Conservation (phyloP, 805 yeast species). For the Tetrapisispora nanseiensis region DNA sequence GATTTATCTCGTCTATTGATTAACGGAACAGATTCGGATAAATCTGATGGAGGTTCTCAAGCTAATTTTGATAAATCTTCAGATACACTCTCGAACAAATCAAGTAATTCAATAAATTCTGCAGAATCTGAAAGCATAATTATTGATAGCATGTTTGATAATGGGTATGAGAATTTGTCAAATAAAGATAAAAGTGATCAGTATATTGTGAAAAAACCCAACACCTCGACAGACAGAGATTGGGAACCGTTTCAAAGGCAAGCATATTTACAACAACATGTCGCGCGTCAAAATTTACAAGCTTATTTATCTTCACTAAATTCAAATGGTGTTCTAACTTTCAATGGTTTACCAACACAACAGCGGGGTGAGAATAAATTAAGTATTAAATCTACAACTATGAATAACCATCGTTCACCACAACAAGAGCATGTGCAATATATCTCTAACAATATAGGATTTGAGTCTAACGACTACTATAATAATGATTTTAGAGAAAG, state of each 20-base stretch:
- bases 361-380: not conserved
- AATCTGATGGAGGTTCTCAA: slow-evolving; percentile 1
- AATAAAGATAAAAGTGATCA: slow-evolving; percentile 6
- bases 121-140: not conserved
- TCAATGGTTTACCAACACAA: not conserved
- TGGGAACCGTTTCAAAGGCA: slow-evolving; percentile 28
- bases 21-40: slow-evolving; percentile 18
- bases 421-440: not conserved
- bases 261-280: slow-evolving; percentile 27
- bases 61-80: slow-evolving; percentile 1
- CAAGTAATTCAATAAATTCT: not conserved
- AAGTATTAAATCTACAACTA: not conserved
- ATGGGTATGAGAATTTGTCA: not conserved
- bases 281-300: slow-evolving; percentile 28
- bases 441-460: not conserved
- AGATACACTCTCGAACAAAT: not conserved
- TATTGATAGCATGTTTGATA: not conserved
- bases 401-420: not conserved
- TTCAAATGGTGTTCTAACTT: not conserved
- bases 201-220: slow-evolving; percentile 26
- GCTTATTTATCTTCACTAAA: slow-evolving; percentile 25
- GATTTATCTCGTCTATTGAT: slow-evolving; percentile 42
- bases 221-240: slow-evolving; percentile 22
- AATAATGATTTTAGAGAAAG: not conserved
- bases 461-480: not conserved